Percentiles rank a stretch among this genome's conserved stretches.
Evolutionary conservation across 176 grass and related monocot species (phyloP).

Genomic region (Eleusine indica): DNA sequence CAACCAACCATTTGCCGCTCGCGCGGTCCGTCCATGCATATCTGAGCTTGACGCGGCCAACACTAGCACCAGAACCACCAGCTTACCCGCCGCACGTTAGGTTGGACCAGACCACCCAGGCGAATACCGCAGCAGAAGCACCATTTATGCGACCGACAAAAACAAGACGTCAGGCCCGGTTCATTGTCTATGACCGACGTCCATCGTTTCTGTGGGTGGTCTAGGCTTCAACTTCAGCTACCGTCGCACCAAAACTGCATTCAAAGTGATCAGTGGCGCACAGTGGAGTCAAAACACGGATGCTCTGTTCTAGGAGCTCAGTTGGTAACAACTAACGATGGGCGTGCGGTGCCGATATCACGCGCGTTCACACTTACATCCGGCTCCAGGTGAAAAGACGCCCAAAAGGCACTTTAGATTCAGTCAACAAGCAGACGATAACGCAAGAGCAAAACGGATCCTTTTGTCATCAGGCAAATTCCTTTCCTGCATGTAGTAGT

Average conservation of each 20-base stretch:
- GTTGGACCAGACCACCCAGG: constrained; percentile 36
- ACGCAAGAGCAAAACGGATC: neutral
- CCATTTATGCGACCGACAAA: constrained; percentile 35
- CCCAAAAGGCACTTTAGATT: constrained; percentile 5
- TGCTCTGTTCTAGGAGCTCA: constrained; percentile 21
- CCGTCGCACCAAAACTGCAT: constrained; percentile 34
- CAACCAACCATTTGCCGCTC: neutral
- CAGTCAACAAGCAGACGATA: neutral
- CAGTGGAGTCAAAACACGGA: constrained; percentile 20
- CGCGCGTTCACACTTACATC: constrained; percentile 24
- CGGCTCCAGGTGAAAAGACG: constrained; percentile 10
- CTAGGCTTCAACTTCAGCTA: constrained; percentile 13
- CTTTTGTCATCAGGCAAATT: neutral
- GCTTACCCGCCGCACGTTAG: constrained; percentile 4
- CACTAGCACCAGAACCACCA: constrained; percentile 2
- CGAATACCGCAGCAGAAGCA: constrained; percentile 17
- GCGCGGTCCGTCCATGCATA: neutral
- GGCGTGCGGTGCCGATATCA: neutral
- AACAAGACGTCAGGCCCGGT: neutral
- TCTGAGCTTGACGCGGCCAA: neutral
- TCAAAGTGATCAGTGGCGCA: constrained; percentile 28
- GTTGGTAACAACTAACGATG: constrained; percentile 22
- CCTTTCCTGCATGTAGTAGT: constrained; percentile 2
- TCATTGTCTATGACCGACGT: constrained; percentile 31
- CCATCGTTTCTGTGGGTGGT: neutral